Base-by-base conservation (phyloP, 106 monocot genomes). In the Dendrobium nobile region DNA sequence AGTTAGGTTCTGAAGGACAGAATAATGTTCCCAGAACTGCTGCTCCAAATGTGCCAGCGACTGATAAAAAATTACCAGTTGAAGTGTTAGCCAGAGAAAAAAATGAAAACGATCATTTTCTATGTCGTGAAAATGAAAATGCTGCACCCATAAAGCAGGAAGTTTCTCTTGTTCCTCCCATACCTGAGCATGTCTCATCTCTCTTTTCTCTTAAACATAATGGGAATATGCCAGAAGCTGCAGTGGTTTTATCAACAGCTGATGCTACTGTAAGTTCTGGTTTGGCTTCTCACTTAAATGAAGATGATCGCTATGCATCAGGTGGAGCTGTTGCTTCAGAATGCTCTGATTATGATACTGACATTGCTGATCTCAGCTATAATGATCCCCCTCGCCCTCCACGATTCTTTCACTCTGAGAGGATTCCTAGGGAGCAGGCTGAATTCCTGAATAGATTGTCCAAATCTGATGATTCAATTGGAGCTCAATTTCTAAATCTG, bases 391-490 rank as follows among this genome's bases (percentile, higher is more conserved):
- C 91, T 80, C 83, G 17, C 58, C 77, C 88, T 77, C 75, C 75
- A 47, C 84, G 98, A 72, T 83, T 88, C 31, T 99, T 88, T 82
- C 90, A 91, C 64, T 99, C 98, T 67, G 98, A 99, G 83, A 89
- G 85, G 79, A 91, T 92, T 67, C 98, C 92, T 48, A 87, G 92
- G 68, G 88, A 93, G 77, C 91, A 89, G 82, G 73, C 83, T 18
- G 95, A 88, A 82, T 76, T 80, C 24, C 55, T 84, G 67, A 88
- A 91, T 83, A 90, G 98, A 41, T 80, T 93, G 47, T 99, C 98
- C 42, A 99, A 99, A 88, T 95, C 95, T 78, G 85, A 96, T 83
- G 96, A 92, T 86, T 86, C 87, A 79, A 83, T 92, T 82, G 86
- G 78, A 55, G 87, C 98, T 80, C 92, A 94, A 79, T 85, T 82